These are phyloP conservation scores for Geoglossum cookeanum DNA, from an alignment of 2,329 filamentous ascomycete species.

Conservation along the genomic window DNA sequence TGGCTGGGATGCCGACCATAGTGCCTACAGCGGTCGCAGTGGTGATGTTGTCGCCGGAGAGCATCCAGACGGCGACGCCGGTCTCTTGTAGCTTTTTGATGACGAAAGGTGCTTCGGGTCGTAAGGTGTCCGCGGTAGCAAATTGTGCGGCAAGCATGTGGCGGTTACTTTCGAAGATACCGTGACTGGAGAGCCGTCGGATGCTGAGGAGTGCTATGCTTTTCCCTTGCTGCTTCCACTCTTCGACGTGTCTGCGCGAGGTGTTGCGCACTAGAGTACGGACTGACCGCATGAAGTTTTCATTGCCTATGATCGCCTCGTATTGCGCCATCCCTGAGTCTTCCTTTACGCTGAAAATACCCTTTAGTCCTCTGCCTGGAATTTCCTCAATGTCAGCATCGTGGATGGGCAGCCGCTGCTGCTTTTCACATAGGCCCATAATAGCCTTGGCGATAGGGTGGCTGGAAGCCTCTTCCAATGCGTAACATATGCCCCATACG, in stretches of 20 bases:
- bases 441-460: conserved; percentile 59
- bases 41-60: conserved; percentile 76
- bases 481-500: conserved; percentile 35
- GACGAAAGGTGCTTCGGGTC: conserved; percentile 48
- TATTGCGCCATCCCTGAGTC: conserved; percentile 11
- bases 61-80: conserved; percentile 69
- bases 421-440: conserved; percentile 36
- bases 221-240: conserved; percentile 24
- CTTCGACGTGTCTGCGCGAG: conserved; percentile 11
- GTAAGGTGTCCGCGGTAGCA: conserved; percentile 63
- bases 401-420: conserved; percentile 14
- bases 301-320: conserved; percentile 51
- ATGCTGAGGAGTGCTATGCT: conserved; percentile 23
- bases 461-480: conserved; percentile 50
- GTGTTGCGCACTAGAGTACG: conserved; percentile 6
- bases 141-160: conserved; percentile 40
- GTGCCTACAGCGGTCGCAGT: conserved; percentile 65
- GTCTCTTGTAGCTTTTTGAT: conserved; percentile 43
- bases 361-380: conserved; percentile 52
- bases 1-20: conserved; percentile 50
- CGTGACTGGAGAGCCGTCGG: conserved; percentile 2
- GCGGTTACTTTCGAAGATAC: conserved; percentile 13
- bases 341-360: conserved; percentile 25
- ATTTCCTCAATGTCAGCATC: conserved; percentile 39
- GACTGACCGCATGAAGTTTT: conserved; percentile 35